Evolutionary conservation across 352 stramenopile genomes (phyloP).

Genomic region (Lagenidium giganteum): DNA sequence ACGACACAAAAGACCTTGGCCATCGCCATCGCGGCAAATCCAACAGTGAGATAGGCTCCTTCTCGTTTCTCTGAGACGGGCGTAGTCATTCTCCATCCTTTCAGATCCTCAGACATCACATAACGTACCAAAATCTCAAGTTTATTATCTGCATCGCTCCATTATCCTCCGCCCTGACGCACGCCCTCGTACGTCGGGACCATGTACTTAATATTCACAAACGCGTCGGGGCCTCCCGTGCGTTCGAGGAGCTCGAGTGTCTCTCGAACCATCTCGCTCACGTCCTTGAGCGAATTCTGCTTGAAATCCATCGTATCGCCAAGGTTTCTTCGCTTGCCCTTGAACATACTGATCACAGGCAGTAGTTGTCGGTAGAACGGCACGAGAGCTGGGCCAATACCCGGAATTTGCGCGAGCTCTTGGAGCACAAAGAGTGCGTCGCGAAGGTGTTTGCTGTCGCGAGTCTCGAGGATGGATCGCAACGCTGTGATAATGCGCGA

Average conservation of each 20-base stretch:
- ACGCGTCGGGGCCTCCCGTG: slow-evolving; percentile 83
- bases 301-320: slow-evolving; percentile 90
- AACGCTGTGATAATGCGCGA: slow-evolving; percentile 61
- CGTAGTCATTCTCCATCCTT: no score
- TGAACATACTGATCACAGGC: slow-evolving; percentile 88
- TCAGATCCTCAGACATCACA: no score
- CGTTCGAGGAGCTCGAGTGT: slow-evolving; percentile 87
- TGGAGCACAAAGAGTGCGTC: slow-evolving; percentile 58
- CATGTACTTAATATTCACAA: slow-evolving; percentile 97
- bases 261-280: slow-evolving; percentile 83
- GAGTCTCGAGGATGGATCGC: slow-evolving; percentile 66
- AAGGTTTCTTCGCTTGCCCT: slow-evolving; percentile 85
- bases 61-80: no score
- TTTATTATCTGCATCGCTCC: no score
- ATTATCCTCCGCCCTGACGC: no score
- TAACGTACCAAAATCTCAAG: no score
- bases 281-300: slow-evolving; percentile 71
- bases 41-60: no score
- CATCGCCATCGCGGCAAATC: no score
- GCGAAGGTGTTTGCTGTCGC: slow-evolving; percentile 42
- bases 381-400: slow-evolving; percentile 81
- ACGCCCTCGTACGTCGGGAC: slow-evolving; percentile 92
- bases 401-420: slow-evolving; percentile 37
- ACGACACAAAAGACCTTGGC: no score
- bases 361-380: slow-evolving; percentile 91